Conservation (phyloP, 306 rosid genomes). For the barrel medic (Medicago truncatula) region MtrunA17r5.0-ANR NC_053048.1:41404001-41404500, state of each 20-base stretch:
- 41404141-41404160: constrained; percentile 90
- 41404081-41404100: constrained; percentile 80
- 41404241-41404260: constrained; percentile 28
- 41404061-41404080: constrained; percentile 40
- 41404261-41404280: constrained; percentile 14
- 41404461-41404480: constrained; percentile 86
- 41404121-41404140: constrained; percentile 88
- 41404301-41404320: constrained; percentile 28
- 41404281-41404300: constrained; percentile 24
- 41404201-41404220: constrained; percentile 7
- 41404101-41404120: constrained; percentile 84
- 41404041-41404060: constrained; percentile 28
- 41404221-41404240: not conserved
- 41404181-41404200: constrained; percentile 68
- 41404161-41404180: constrained; percentile 85
- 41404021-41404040: constrained; percentile 19
- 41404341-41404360: constrained; percentile 38
- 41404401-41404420: constrained; percentile 91
- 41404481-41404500: constrained; percentile 93
- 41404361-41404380: constrained; percentile 53
- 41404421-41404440: constrained; percentile 96
- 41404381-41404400: constrained; percentile 77
- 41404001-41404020: constrained; percentile 36
- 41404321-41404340: constrained; percentile 31
- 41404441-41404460: constrained; percentile 93